Evolutionary conservation across 73 alveolate species (phyloP).

Genomic region (Paramecium bursaria): DNA sequence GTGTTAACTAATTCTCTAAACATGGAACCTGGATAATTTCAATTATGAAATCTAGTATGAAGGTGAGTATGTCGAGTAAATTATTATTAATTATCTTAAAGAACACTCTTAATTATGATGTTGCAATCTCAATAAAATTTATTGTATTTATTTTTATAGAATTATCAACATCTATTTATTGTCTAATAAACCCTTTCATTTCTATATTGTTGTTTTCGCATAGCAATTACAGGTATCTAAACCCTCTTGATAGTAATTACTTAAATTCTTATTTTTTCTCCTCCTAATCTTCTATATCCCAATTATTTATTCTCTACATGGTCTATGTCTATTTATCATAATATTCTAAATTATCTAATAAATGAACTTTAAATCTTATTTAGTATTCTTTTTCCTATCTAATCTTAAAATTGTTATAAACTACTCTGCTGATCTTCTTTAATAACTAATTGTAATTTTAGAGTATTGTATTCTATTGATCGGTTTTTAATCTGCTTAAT

Average conservation of each 20-base stretch:
- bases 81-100: slow-evolving; percentile 14
- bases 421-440: slow-evolving; percentile 42
- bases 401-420: slow-evolving; percentile 42
- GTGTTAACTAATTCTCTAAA: slow-evolving; percentile 27
- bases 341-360: slow-evolving; percentile 17
- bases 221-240: slow-evolving; percentile 28
- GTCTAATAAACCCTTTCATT: slow-evolving; percentile 35
- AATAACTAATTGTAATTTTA: neutral
- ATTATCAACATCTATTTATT: slow-evolving; percentile 23
- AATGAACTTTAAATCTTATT: neutral
- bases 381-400: neutral
- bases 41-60: slow-evolving; percentile 15
- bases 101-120: slow-evolving; percentile 28
- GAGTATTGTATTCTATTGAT: neutral
- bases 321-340: neutral
- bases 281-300: slow-evolving; percentile 12
- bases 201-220: slow-evolving; percentile 48
- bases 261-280: neutral
- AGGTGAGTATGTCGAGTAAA: neutral
- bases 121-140: slow-evolving; percentile 44
- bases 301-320: neutral
- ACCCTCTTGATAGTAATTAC: neutral
- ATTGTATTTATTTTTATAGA: slow-evolving; percentile 10
- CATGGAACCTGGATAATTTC: slow-evolving; percentile 45
- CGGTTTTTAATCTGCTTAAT: neutral